Conservation (phyloP, 257 asterid genomes). For the Capsicum baccatum region DNA sequence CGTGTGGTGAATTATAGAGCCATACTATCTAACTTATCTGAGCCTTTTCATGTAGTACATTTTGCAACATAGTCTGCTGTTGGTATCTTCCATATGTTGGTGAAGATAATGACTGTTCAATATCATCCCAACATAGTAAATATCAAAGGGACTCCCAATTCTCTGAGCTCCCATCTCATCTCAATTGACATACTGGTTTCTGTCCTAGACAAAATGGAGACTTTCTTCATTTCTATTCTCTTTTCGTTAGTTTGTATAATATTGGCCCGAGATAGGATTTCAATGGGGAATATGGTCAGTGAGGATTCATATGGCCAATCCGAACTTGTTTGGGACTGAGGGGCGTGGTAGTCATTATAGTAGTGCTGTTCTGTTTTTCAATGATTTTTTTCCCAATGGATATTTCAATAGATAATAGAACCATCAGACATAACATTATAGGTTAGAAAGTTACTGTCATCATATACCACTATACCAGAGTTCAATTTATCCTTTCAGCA, state of each 20-base stretch:
- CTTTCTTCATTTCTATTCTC: not conserved
- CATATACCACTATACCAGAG: not conserved
- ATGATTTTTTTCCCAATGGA: not conserved
- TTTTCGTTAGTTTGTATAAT: not conserved
- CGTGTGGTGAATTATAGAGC: not conserved
- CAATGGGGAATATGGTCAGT: not conserved
- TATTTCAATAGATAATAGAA: not conserved
- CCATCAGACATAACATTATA: not conserved
- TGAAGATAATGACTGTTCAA: conserved; percentile 12
- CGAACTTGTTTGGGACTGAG: not conserved
- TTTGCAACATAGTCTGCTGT: not conserved
- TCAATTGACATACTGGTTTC: not conserved
- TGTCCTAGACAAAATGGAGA: not conserved
- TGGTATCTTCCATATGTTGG: not conserved
- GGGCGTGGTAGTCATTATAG: not conserved
- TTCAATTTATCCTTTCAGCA: not conserved
- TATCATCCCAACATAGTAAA: not conserved
- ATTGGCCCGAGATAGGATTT: not conserved
- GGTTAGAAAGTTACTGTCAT: conserved; percentile 14
- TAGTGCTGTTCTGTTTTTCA: not conserved
- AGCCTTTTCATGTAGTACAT: not conserved
- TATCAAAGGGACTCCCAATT: not conserved
- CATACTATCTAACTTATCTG: not conserved
- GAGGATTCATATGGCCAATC: not conserved
- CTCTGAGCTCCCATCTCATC: conserved; percentile 6